Evolutionary conservation across 805 yeast species (phyloP).

Genomic region (Candida yuanshanica): DNA sequence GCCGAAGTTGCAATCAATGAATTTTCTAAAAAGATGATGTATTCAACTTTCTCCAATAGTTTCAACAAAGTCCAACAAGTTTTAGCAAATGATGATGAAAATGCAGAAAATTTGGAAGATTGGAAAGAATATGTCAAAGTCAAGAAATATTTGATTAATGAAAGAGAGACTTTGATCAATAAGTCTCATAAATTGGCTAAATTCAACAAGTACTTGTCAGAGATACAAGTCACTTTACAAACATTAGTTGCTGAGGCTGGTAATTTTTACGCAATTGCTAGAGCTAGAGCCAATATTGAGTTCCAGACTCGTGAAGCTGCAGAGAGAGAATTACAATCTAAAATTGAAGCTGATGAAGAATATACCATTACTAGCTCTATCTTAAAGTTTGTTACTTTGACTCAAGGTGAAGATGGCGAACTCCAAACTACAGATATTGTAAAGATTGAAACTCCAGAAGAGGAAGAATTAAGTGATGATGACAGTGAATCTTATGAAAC

Average conservation of each 20-base stretch:
- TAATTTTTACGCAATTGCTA: constrained; percentile 49
- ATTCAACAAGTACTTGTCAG: constrained; percentile 29
- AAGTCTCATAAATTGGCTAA: constrained; percentile 27
- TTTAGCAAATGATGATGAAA: constrained; percentile 21
- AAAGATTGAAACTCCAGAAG: constrained; percentile 9
- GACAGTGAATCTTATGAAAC: constrained; percentile 4
- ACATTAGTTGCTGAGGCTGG: constrained; percentile 54
- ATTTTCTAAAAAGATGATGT: constrained; percentile 54
- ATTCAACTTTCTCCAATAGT: constrained; percentile 21
- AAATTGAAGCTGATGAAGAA: constrained; percentile 13
- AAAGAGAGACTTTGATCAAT: constrained; percentile 46
- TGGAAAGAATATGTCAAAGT: constrained; percentile 59
- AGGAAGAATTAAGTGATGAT: constrained; percentile 10
- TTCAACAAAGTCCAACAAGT: constrained; percentile 16
- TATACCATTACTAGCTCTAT: constrained; percentile 15
- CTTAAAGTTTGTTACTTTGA: constrained; percentile 8
- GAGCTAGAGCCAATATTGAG: constrained; percentile 53
- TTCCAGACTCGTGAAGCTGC: constrained; percentile 49
- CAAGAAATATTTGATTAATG: constrained; percentile 47
- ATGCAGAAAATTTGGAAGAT: constrained; percentile 36
- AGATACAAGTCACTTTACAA: constrained; percentile 35
- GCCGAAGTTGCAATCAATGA: constrained; percentile 62
- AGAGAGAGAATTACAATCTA: constrained; percentile 26
- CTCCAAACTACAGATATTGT: constrained; percentile 11
- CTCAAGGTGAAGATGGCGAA: constrained; percentile 13